A percentile compares a stretch with the other conserved stretches of the same genome.
Conservation (phyloP, 768 basidiomycete species). For the Amanita jacksonii region DNA sequence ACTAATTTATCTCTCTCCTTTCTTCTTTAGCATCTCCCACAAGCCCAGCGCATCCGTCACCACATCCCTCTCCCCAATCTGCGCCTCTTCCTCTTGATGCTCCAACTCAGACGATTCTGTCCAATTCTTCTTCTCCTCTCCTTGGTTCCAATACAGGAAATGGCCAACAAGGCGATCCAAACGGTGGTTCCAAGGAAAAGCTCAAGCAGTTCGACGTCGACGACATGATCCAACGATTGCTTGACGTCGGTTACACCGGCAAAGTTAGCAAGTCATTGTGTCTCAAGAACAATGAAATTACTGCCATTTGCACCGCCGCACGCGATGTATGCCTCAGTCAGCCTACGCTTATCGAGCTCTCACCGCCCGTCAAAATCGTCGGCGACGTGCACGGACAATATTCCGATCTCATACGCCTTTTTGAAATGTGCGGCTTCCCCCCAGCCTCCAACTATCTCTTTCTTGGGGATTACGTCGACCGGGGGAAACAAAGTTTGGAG, state of each 20-base stretch:
- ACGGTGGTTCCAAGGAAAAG: constrained; percentile 45
- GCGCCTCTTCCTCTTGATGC: constrained; percentile 61
- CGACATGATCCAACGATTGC: constrained; percentile 93
- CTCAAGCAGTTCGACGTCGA: constrained; percentile 81
- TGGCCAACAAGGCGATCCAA: constrained; percentile 32
- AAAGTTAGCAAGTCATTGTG: constrained; percentile 95
- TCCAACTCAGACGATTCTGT: constrained; percentile 79
- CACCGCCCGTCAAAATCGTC: constrained; percentile 98
- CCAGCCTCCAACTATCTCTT: constrained; percentile 97
- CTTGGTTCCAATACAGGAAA: constrained; percentile 40
- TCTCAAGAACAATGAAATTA: constrained; percentile 95
- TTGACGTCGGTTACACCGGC: constrained; percentile 96
- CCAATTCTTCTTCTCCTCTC: constrained; percentile 48
- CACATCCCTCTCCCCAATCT: constrained; percentile 12
- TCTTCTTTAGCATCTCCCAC: constrained; percentile 1
- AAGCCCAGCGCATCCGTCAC: constrained; percentile 15
- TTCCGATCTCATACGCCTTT: constrained; percentile 94
- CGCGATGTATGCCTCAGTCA: constrained; percentile 94
- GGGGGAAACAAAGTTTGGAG: constrained; percentile 97
- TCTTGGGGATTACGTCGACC: constrained; percentile 97
- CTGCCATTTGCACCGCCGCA: constrained; percentile 88
- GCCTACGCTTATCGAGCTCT: constrained; percentile 93
- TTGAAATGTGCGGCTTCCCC: constrained; percentile 99
- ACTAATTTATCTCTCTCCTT: background rate
- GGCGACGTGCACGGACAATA: constrained; percentile 99